phyloP scores from a whole-genome alignment of 192 early-diverging fungal species.

The Mortierella claussenii region DNA sequence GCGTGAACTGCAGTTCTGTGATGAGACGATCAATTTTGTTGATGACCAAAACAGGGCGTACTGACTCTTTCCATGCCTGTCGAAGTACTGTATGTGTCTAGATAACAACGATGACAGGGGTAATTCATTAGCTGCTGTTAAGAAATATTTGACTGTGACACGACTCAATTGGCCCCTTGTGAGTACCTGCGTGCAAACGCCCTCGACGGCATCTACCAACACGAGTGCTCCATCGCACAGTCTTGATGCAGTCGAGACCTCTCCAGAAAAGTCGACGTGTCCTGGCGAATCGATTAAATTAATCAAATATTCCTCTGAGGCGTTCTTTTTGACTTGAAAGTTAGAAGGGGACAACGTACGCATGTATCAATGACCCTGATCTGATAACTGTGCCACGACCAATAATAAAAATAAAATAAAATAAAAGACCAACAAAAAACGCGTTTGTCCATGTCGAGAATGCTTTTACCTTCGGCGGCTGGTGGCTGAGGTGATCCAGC shows the following conservation, averaged over 20 bases:
- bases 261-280: conserved; percentile 97
- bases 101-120: background rate
- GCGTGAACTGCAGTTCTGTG: conserved; percentile 91
- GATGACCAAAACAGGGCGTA: conserved; percentile 92
- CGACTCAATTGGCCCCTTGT: background rate
- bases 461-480: conserved; percentile 14
- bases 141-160: too few relatives aligned
- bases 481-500: conserved; percentile 3
- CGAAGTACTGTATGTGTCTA: conserved; percentile 95
- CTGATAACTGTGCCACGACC: too few relatives aligned
- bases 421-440: background rate
- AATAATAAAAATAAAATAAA: background rate
- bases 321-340: conserved; percentile 15
- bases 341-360: too few relatives aligned
- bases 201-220: conserved; percentile 97
- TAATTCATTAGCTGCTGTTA: background rate
- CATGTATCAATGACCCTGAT: too few relatives aligned
- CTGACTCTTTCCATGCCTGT: conserved; percentile 93
- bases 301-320: conserved; percentile 82
- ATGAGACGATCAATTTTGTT: conserved; percentile 99
- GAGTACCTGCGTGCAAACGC: conserved; percentile 94
- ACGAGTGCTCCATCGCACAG: conserved; percentile 96
- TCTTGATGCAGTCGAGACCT: conserved; percentile 99
- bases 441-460: background rate
- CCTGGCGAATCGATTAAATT: conserved; percentile 99